Evolutionary conservation across 2,329 filamentous ascomycete species (phyloP).

Genomic region (Emergomyces pasteurianus): DNA sequence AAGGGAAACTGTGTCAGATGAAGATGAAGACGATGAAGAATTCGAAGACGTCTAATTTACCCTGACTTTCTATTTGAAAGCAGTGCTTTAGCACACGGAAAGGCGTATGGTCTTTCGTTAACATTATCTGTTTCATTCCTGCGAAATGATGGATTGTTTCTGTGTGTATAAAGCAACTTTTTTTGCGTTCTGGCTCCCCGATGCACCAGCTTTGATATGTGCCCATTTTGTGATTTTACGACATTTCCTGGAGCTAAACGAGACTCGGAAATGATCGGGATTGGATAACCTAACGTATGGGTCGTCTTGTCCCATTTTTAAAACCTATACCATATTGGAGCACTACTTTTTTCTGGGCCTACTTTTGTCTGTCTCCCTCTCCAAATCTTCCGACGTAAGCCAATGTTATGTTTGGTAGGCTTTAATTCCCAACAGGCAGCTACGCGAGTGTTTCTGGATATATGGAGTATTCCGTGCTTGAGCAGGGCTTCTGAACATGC

Average conservation of each 20-base stretch:
- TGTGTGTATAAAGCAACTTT: background rate
- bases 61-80: background rate
- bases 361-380: background rate
- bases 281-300: background rate
- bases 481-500: too few relatives aligned
- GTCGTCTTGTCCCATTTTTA: background rate
- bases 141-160: background rate
- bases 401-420: background rate
- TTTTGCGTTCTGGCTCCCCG: background rate
- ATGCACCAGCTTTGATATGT: background rate
- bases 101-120: background rate
- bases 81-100: background rate
- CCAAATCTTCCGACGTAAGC: background rate
- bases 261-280: background rate
- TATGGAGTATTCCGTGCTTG: too few relatives aligned
- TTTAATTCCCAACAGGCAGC: background rate
- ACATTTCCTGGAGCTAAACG: background rate
- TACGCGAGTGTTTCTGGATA: background rate
- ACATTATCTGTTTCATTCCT: background rate
- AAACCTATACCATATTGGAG: background rate
- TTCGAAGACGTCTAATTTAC: slow-evolving; percentile 30
- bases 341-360: background rate
- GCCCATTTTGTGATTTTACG: background rate
- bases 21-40: slow-evolving; percentile 35
- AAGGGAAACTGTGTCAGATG: slow-evolving; percentile 28